Evolutionary conservation across 2,329 filamentous ascomycete species (phyloP).

Genomic region (Cladophialophora exuberans): DNA sequence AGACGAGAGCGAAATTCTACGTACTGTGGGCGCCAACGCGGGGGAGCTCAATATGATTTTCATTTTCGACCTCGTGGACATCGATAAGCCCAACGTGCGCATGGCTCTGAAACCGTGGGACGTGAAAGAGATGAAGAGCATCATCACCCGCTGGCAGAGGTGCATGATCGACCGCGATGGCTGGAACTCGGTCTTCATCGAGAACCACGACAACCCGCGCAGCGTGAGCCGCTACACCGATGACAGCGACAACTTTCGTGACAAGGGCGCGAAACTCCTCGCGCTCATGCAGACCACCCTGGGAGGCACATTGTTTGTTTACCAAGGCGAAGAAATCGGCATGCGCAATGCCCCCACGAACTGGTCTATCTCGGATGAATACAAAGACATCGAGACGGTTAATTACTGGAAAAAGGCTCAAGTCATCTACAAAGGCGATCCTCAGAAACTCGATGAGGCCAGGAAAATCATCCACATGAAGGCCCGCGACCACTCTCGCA

Average conservation of each 20-base stretch:
- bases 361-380: constrained; percentile 65
- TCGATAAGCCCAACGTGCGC: constrained; percentile 37
- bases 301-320: constrained; percentile 68
- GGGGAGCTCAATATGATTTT: constrained; percentile 47
- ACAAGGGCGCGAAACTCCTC: constrained; percentile 52
- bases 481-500: constrained; percentile 38
- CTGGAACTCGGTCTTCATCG: constrained; percentile 57
- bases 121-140: constrained; percentile 46
- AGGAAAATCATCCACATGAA: constrained; percentile 37
- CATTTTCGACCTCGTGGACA: constrained; percentile 43
- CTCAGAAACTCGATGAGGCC: constrained; percentile 33
- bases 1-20: constrained; percentile 41
- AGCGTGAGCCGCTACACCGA: constrained; percentile 53
- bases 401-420: constrained; percentile 58
- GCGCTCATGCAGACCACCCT: constrained; percentile 47
- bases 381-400: constrained; percentile 67
- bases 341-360: constrained; percentile 65
- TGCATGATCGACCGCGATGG: constrained; percentile 53
- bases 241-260: constrained; percentile 50
- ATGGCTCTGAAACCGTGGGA: constrained; percentile 43
- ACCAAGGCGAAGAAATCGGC: constrained; percentile 71
- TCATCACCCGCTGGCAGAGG: constrained; percentile 50
- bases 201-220: constrained; percentile 59
- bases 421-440: constrained; percentile 32
- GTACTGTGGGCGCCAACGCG: constrained; percentile 40